phyloP scores from a whole-genome alignment of 2,329 filamentous ascomycete species.

The Fusarium buxicola region DNA sequence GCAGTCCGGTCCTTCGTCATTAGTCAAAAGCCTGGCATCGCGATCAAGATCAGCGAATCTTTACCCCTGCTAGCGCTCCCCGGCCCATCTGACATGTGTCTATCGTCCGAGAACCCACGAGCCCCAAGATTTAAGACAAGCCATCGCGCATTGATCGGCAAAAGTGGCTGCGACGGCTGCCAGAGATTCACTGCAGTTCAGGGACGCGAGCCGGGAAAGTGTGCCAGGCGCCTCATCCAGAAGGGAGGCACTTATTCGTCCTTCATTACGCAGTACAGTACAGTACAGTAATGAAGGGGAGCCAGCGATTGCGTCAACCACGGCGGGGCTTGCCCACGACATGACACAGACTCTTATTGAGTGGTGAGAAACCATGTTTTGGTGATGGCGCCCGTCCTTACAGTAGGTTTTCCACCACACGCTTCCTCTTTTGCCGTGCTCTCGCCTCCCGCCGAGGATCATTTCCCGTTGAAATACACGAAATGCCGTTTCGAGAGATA shows the following conservation, averaged over 20 bases:
- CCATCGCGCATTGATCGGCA: conserved; percentile 40
- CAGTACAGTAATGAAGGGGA: conserved; percentile 10
- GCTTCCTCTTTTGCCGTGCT: neutral
- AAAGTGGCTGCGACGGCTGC: conserved; percentile 32
- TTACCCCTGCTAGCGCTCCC: conserved; percentile 42
- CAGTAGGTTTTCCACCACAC: too few species aligned
- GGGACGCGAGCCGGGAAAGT: conserved; percentile 5
- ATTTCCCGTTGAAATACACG: conserved; percentile 18
- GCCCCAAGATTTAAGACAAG: conserved; percentile 41
- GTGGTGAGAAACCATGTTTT: conserved; percentile 1
- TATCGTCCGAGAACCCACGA: conserved; percentile 45
- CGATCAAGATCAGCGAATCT: conserved; percentile 44
- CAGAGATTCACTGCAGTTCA: conserved; percentile 12
- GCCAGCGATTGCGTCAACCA: conserved; percentile 20
- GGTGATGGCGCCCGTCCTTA: neutral
- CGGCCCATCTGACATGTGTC: conserved; percentile 44
- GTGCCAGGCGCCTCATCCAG: conserved; percentile 10
- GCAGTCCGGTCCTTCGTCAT: neutral
- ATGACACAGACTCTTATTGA: conserved; percentile 9
- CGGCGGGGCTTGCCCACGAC: conserved; percentile 16
- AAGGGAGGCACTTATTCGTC: neutral
- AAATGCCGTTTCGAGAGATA: conserved; percentile 25
- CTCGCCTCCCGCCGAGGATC: conserved; percentile 7
- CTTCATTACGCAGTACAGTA: neutral
- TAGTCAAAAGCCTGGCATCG: conserved; percentile 13